These are phyloP conservation scores for Metschnikowia lochheadii DNA, from an alignment of 805 yeast species.

Conservation along the genomic window DNA sequence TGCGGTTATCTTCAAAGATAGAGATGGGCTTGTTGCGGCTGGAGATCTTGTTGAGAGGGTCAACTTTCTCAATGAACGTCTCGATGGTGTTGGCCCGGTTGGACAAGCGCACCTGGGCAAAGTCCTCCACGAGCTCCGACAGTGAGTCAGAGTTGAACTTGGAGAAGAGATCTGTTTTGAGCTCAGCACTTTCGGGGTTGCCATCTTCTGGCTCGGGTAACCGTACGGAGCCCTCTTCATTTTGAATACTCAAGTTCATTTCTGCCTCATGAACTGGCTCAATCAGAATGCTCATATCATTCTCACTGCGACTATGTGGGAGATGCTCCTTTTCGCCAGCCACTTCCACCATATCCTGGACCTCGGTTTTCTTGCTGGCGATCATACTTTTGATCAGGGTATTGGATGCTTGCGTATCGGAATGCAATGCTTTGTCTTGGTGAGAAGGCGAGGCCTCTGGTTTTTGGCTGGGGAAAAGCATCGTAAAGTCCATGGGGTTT, in stretches of 20 bases:
- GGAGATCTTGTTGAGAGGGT: conserved; percentile 37
- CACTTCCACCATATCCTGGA: background rate
- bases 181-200: background rate
- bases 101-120: conserved; percentile 18
- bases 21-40: conserved; percentile 31
- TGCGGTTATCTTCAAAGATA: conserved; percentile 36
- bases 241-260: background rate
- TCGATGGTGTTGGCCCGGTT: conserved; percentile 25
- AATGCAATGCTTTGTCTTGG: conserved; percentile 1
- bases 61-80: conserved; percentile 35
- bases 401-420: background rate
- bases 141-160: conserved; percentile 8
- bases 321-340: background rate
- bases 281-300: background rate
- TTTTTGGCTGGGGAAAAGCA: conserved; percentile 23
- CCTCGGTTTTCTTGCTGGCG: background rate
- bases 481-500: conserved; percentile 30
- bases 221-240: background rate
- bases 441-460: background rate
- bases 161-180: conserved; percentile 5
- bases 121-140: conserved; percentile 16
- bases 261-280: background rate
- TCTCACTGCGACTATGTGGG: background rate
- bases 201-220: background rate
- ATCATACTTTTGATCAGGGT: background rate